Conservation (phyloP, 768 basidiomycete species). For the Imleria badia region DNA sequence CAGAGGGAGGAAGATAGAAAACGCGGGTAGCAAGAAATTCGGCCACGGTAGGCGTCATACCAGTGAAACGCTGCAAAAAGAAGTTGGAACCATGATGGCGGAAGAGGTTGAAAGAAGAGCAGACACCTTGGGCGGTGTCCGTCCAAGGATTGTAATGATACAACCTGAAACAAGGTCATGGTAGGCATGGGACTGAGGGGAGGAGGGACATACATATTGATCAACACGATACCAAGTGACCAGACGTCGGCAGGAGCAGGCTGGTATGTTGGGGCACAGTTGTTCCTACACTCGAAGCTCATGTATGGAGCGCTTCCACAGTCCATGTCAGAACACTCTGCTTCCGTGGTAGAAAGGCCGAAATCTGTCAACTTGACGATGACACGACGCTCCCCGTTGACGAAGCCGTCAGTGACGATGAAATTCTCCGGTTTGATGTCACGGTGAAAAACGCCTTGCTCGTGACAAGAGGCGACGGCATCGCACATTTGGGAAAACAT, state of each 20-base stretch:
- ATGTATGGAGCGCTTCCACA: slow-evolving; percentile 99
- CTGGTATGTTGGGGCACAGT: slow-evolving; percentile 89
- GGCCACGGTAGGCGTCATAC: slow-evolving; percentile 84
- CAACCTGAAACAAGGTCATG: slow-evolving; percentile 52
- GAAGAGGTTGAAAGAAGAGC: slow-evolving; percentile 80
- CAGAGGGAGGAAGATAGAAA: slow-evolving; percentile 72
- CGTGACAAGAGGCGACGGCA: slow-evolving; percentile 93
- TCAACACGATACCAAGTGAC: slow-evolving; percentile 97
- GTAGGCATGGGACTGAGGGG: neutral
- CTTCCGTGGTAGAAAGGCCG: slow-evolving; percentile 88
- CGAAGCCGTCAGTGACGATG: slow-evolving; percentile 84
- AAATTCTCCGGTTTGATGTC: slow-evolving; percentile 99
- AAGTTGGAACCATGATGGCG: slow-evolving; percentile 78
- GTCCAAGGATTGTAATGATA: slow-evolving; percentile 99
- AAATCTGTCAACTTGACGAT: slow-evolving; percentile 97
- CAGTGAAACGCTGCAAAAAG: slow-evolving; percentile 87
- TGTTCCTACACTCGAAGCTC: slow-evolving; percentile 99
- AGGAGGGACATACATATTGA: slow-evolving; percentile 77
- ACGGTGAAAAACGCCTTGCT: slow-evolving; percentile 86
- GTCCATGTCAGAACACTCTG: slow-evolving; percentile 92
- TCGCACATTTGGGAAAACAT: slow-evolving; percentile 99
- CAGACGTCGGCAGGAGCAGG: slow-evolving; percentile 97
- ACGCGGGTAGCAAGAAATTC: slow-evolving; percentile 82
- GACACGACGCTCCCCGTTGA: slow-evolving; percentile 77
- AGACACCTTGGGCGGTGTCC: slow-evolving; percentile 81